Evolutionary conservation across 78 protist genomes (phyloP), one percentile per base, ranked within the genome.

Genomic region (Thecamonas trahens): DNA sequence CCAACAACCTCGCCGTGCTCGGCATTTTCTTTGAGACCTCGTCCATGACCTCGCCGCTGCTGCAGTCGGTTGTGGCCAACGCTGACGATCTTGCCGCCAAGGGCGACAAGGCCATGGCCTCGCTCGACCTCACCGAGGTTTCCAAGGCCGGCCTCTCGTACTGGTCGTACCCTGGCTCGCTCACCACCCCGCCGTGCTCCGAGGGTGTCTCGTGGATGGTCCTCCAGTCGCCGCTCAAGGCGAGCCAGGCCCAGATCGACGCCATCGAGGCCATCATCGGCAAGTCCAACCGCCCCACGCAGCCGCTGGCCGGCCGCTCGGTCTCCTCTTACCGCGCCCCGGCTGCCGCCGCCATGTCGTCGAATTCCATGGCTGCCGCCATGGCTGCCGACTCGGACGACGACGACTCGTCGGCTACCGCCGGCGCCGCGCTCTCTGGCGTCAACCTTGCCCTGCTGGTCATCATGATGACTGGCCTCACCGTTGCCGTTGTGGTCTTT

Each of bases 161-260:
- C n/a, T 9, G 9, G 14, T 11, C 37, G 38, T 65, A 65, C 57
- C n/a, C 22, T 9, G 70, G 70, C 34, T 65, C 70, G 20, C 70
- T 65, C 57, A 65, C 70, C 20, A 65, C 70, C 39, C 70, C 70
- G 32, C 70, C 70, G 53, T 65, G 70, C 57, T 35, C 53, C 32
- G 70, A 65, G 57, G 49, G 49, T 26, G 70, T 65, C 57, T 34
- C 8, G 32, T 65, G 70, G 70, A 13, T 26, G 34, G 70, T 65
- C 50, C 28, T 35, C 34, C 20, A 11, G 26, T 14, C 53, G 8
- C 57, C 22, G 40, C 57, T 26, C 70, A 44, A 13, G 31, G 50
- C 26, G 28, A 18, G 28, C 28, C 28, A 13, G 28, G 28, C 28
- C 52, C 15, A 18, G 28, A 47, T 47, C 52, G 52, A 13, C 52